Evolutionary conservation across 2,329 filamentous ascomycete genomes (phyloP).

Genomic region (Fusarium incarnatum): DNA sequence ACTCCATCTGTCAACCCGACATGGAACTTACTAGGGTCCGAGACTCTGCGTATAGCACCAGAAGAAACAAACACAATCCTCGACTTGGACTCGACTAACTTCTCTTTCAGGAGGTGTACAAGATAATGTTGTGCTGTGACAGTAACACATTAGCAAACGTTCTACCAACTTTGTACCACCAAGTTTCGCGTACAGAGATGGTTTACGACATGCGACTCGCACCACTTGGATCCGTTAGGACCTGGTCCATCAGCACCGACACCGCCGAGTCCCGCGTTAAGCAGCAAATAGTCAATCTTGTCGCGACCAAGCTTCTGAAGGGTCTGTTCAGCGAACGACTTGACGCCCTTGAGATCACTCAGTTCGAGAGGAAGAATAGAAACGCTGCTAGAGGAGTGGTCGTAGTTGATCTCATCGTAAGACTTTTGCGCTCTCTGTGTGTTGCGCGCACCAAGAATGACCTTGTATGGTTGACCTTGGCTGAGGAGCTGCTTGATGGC

Average conservation of each 20-base stretch:
- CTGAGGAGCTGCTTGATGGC: conserved; percentile 63
- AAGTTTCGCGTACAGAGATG: conserved; percentile 57
- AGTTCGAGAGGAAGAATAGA: conserved; percentile 63
- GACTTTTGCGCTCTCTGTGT: conserved; percentile 55
- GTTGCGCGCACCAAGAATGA: conserved; percentile 64
- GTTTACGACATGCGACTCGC: conserved; percentile 63
- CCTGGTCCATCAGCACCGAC: conserved; percentile 52
- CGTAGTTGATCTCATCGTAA: conserved; percentile 57
- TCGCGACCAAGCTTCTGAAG: conserved; percentile 56
- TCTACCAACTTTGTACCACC: not conserved
- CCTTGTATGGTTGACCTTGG: conserved; percentile 58
- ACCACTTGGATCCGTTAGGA: conserved; percentile 60
- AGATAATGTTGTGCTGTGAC: conserved; percentile 65
- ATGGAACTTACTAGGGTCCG: conserved; percentile 51
- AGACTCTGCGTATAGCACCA: conserved; percentile 57
- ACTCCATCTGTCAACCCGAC: rapidly evolving
- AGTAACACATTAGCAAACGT: conserved; percentile 11
- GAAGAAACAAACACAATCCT: conserved; percentile 65
- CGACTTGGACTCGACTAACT: conserved; percentile 59
- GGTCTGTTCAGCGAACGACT: conserved; percentile 59
- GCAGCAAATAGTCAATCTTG: conserved; percentile 61
- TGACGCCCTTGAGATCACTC: conserved; percentile 57
- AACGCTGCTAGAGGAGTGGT: conserved; percentile 54
- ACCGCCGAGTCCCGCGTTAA: conserved; percentile 61
- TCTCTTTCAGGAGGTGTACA: conserved; percentile 60